phyloP scores from a whole-genome alignment of 2,329 filamentous ascomycete species.

The Alternaria panax region DNA sequence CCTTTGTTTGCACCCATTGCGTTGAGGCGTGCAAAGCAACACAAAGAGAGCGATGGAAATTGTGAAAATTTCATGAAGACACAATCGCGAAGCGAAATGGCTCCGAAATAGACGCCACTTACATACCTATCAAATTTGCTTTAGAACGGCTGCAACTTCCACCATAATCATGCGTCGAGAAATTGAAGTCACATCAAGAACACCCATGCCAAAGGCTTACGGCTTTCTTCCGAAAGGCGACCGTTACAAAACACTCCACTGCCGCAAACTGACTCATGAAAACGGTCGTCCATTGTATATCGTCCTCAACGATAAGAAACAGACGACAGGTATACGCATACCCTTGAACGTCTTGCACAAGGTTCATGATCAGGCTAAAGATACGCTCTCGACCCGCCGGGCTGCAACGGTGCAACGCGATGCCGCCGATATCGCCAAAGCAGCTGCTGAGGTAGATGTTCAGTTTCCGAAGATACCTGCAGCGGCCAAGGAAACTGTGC shows the following conservation, averaged over 20 bases:
- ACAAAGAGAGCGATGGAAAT: background rate
- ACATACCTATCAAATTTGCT: background rate
- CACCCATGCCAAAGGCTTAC: conserved; percentile 40
- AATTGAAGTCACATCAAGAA: conserved; percentile 27
- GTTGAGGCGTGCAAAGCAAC: background rate
- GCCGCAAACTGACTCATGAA: conserved; percentile 42
- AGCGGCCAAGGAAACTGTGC: conserved; percentile 43
- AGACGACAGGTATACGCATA: conserved; percentile 53
- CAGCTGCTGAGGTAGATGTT: conserved; percentile 42
- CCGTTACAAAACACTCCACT: conserved; percentile 46
- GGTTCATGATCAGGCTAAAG: conserved; percentile 50
- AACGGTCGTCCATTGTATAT: conserved; percentile 37
- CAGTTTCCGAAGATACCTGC: conserved; percentile 55
- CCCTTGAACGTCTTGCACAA: conserved; percentile 49
- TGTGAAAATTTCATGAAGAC: background rate
- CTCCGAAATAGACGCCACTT: background rate
- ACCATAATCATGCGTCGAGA: conserved; percentile 22
- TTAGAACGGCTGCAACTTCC: background rate
- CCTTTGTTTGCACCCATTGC: background rate
- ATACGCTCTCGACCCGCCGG: conserved; percentile 52
- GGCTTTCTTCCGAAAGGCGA: conserved; percentile 46
- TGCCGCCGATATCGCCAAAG: conserved; percentile 27
- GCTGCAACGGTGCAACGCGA: conserved; percentile 48
- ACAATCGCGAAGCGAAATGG: background rate
- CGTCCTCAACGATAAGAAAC: conserved; percentile 39